Evolutionary conservation across 106 monocot genomes (phyloP), one percentile per base, ranked within the genome.

Genomic region (Dactylorhiza incarnata): DNA sequence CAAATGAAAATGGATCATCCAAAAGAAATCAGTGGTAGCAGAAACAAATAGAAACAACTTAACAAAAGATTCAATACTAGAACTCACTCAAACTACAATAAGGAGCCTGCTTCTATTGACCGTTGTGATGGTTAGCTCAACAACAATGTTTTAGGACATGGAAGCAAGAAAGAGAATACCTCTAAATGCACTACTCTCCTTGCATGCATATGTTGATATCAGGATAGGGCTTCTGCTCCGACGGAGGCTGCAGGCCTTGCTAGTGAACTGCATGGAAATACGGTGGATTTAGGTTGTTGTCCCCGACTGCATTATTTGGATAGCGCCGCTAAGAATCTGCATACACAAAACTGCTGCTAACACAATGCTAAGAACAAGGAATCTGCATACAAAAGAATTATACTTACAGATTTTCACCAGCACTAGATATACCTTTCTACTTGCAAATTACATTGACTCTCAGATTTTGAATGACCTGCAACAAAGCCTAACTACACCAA

Each of bases 121-220:
- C 3, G 7, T 12, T 52, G 14, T 1, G 17, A 54, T 54, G 19
- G 61, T 61, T 61, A 61, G 61, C 23, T 61, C 5, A 61, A 8
- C 9, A 61, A 61, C 61, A 22, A 61, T 9, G 23, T 61, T 19
- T 61, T 61, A 61, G 61, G 61, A 61, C 1, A 29, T 29, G 29
- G 29, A 29, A 14, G 67, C 67, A 67, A 67, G 43, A 67, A 9
- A 43, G 15, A 43, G 43, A 43, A 37, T 13, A 67, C 37, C 12
- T 43, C 12, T 68, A 69, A n/a, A 69, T 45, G 15, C 49, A 6
- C 16, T 74, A 82, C 10, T 82, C 78, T 23, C 68, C 74, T 7
- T 76, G 76, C n/a, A 82, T 49, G 74, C 76, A 76, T 25, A 86
- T 58, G 74, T 86, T 86, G 37, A 92, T 92, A 55, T 89, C 86